Base-by-base conservation (phyloP, 805 yeast genomes). In the Candida pseudofarinosa region DNA sequence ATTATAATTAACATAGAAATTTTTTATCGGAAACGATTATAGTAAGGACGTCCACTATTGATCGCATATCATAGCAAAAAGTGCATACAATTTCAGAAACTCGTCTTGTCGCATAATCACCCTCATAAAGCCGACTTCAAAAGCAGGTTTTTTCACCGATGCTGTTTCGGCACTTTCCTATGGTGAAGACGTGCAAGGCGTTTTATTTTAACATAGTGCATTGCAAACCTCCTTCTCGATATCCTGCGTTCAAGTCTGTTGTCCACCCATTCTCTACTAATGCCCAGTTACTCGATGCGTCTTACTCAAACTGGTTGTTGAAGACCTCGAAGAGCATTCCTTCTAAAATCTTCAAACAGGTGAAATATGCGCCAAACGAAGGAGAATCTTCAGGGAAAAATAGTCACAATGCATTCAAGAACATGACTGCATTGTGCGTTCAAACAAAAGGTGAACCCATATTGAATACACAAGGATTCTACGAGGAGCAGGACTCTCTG, bases 191-290 rank as follows among this genome's bases (percentile, higher is more conserved):
- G 23, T 51, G 53, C 37, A 44, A 38, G 34, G 48, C 51, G 37
- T 37, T 51, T n/a, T 44, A 38, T 33, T 45, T 44, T 49, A 49
- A 51, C 42, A 34, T 51, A 16, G 32, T 30, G 33, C 33, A 49
- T 35, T 46, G 42, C 43, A 34, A 43, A 35, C 42, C 44, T 5
- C 33, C 44, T 13, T 14, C 31, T 19, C 26, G 35, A 15, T 19
- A 50, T 33, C 50, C 50, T 13, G 10, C 42, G 8, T 52, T 54
- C 34, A 37, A 37, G 14, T 42, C 54, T 26, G 23, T 42, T 4
- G 46, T 43, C 19, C 58, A 54, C 20, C 52, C 58, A 33, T 54
- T 54, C 37, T 52, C 51, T 16, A 49, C 58, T 16, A 54, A 52
- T 37, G 19, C 45, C n/a, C 55, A 51, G 40, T 37, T 54, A 8